Evolutionary conservation across 164 flowering plant species (phyloP), one percentile per base, ranked within the genome.

Genomic region (Annona squamosa): DNA sequence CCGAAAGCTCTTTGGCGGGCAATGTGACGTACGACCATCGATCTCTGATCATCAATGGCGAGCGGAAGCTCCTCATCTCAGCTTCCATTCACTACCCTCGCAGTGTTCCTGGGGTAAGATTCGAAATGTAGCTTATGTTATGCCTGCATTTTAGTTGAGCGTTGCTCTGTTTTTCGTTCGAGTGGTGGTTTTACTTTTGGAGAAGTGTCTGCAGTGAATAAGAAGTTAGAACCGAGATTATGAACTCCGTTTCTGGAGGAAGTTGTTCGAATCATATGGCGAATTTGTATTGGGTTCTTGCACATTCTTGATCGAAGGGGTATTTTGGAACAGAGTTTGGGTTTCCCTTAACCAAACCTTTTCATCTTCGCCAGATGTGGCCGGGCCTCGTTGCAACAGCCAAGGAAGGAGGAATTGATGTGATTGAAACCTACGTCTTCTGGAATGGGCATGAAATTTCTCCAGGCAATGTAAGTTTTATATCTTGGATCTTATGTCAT

Each of bases 381-480:
- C 99, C 99, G 16, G 89, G 87, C 4, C 81, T 95, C 64, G 82
- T 95, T 73, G 84, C 84, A 63, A 84, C 87, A 1, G 98, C 99
- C 0, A 95, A 93, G 71, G 91, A 89, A 78, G 98, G 99, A 68
- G 99, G 99, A 10, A 79, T 80, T 0, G 84, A 95, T 86, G 92
- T 79, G 41, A 89, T 95, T 7, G 97, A 95, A 48, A 89, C 98
- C 0, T 95, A 95, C 71, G 97, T 95, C 1, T 95, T 95, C 73
- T 95, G 99, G 99, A 95, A 95, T 73, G 97, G 96, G 13, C 99
- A 95, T 81, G 97, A 95, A 72, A 88, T 77, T 67, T 87, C 97
- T 69, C 97, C 92, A 0, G 85, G 86, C 77, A 81, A 91, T 72
- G 99, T 94, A 71, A 84, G 88, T 18, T 46, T 62, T 16, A n/a